Evolutionary conservation across 805 yeast genomes (phyloP), one percentile per base, ranked within the genome.

Genomic region (Metschnikowia similis): DNA sequence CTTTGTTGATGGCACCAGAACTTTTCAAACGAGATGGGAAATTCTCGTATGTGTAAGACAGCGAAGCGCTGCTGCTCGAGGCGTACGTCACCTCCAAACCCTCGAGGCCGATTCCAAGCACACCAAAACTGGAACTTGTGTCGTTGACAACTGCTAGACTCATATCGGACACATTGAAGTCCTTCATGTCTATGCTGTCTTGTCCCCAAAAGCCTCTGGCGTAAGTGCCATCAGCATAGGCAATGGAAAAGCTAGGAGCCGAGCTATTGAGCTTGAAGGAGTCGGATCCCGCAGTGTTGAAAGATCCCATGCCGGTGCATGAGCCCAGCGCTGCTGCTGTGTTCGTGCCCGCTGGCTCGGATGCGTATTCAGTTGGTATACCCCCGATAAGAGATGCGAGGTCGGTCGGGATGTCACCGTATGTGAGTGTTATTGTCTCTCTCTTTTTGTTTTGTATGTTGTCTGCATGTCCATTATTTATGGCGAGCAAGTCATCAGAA

Each of bases 91-190:
- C 72, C 65, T 90, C 96, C 48, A 87, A 73, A 11, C 82, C 86
- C 5, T 80, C 68, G 45, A 86, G 72, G 9, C 94, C 92, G 54
- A 87, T 80, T 28, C 91, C 90, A 38, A 87, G 66, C 27, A 88
- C 92, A 49, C 95, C 92, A 51, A 77, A 68, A 8, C 81, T 65
- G 3, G 91, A 82, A 53, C 82, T 80, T 1, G 89, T 79, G 34
- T 66, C 64, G 60, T 81, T 81, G 2, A 87, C 95, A 26, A 89
- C 81, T 1, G 95, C 97, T 64, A 90, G 77, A 5, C 89, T 80
- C 30, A 86, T 67, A 49, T 72, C 69, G 0, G 70, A 53, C 10
- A 87, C 69, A 2, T 72, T 65, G 11, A 75, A 65, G 44, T 73
- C 79, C 41, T 83, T 81, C 48, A 87, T 58, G 2, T 57, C 52